Percentiles rank a stretch among this genome's conserved stretches.
Evolutionary conservation across 2,329 filamentous ascomycete species (phyloP).

Genomic region (Elsinoe batatas): DNA sequence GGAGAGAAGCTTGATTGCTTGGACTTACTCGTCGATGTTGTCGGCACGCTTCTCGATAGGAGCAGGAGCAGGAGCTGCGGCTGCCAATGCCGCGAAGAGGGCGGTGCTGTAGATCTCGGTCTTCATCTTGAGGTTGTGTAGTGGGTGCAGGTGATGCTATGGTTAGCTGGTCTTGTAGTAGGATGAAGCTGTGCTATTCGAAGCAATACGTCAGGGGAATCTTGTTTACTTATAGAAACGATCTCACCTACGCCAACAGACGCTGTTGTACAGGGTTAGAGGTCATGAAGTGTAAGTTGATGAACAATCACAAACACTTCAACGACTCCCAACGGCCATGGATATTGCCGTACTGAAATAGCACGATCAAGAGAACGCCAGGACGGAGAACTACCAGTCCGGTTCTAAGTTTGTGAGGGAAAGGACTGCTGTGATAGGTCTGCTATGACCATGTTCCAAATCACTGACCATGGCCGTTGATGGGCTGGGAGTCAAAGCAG

Average conservation of each 20-base stretch:
- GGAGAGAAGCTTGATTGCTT: not conserved
- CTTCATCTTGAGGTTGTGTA: constrained; percentile 14
- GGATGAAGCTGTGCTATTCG: not conserved
- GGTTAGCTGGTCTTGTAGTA: not conserved
- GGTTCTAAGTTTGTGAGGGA: not conserved
- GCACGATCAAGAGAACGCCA: not conserved
- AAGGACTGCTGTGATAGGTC: not conserved
- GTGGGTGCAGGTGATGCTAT: not conserved
- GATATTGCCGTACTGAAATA: not conserved
- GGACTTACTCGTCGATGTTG: constrained; percentile 15
- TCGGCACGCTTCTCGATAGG: constrained; percentile 14
- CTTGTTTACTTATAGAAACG: not conserved
- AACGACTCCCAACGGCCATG: constrained; percentile 1
- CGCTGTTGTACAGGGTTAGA: not conserved
- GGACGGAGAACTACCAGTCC: not conserved
- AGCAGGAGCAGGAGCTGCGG: constrained; percentile 13
- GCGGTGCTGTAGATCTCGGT: constrained; percentile 15
- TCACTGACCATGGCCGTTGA: not conserved
- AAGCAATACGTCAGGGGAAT: not conserved
- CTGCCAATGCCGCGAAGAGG: constrained; percentile 12
- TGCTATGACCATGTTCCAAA: not conserved
- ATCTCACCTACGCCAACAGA: not conserved
- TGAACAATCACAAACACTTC: constrained; percentile 2
- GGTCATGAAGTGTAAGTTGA: not conserved
- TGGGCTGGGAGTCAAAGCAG: not conserved